Evolutionary conservation across 352 stramenopile species (phyloP).

Genomic region (Pythium scleroteichum): DNA sequence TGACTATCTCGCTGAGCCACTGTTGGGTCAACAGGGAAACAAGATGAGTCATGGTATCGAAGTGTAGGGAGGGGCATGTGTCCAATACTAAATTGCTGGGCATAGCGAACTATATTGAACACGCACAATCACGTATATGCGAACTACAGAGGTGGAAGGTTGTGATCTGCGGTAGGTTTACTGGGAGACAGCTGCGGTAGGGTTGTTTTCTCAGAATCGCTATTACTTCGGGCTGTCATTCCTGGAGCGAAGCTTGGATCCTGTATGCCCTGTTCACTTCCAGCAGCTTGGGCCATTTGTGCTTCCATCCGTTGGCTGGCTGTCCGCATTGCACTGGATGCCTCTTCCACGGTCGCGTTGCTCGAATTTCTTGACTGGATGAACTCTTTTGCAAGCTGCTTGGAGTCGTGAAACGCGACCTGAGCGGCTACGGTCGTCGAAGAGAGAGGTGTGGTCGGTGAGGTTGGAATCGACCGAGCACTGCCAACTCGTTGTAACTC

Average conservation of each 20-base stretch:
- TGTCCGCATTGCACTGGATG: slow-evolving; percentile 21
- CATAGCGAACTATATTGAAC: too few species aligned
- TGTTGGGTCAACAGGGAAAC: slow-evolving; percentile 33
- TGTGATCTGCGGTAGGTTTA: background rate
- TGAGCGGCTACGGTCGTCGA: slow-evolving; percentile 11
- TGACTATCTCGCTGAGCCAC: slow-evolving; percentile 46
- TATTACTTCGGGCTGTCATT: background rate
- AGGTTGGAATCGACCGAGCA: background rate
- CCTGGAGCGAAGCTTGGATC: background rate
- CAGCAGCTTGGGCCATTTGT: slow-evolving; percentile 24
- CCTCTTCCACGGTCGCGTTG: slow-evolving; percentile 11
- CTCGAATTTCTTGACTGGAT: slow-evolving; percentile 20
- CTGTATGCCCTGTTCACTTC: background rate
- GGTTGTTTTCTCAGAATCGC: background rate
- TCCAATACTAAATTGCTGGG: too few species aligned
- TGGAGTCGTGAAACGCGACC: slow-evolving; percentile 25
- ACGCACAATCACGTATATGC: too few species aligned
- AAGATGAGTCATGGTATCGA: slow-evolving; percentile 4
- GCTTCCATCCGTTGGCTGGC: slow-evolving; percentile 25
- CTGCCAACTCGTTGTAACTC: slow-evolving; percentile 13
- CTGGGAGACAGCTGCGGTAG: slow-evolving; percentile 7
- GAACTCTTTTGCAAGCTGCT: slow-evolving; percentile 27
- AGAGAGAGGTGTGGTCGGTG: slow-evolving; percentile 5
- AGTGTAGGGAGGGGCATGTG: slow-evolving; percentile 7
- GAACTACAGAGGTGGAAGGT: too few species aligned